Evolutionary conservation across 208 protist genomes (phyloP), one percentile per base, ranked within the genome.

Genomic region (Naegleria lovaniensis): DNA sequence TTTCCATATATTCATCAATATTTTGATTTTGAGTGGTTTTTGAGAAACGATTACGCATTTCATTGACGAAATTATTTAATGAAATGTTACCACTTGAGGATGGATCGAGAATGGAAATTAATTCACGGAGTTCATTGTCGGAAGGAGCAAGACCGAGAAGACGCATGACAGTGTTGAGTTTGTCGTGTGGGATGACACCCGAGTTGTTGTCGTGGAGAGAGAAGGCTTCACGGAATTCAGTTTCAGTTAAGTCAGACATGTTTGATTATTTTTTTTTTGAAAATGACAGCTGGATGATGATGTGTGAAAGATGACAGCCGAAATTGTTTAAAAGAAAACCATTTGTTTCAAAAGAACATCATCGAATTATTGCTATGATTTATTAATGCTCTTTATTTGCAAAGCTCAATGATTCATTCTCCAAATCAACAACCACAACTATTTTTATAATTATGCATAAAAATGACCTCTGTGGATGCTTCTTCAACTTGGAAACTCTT

Each of bases 121-220:
- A 99, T 91, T 99, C 97, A 94, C 98, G 96, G 41, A 99, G 93
- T 94, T 99, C 97, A 67, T 95, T 96, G 94, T 96, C 94, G 75
- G 95, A 96, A 91, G 97, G 97, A 90, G 96, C 97, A 91, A 96
- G 93, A 36, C 97, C 97, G 3, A 99, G 93, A 29, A 97, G 98
- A 86, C 97, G 94, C 98, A 99, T 99, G 19, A 99, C 97, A 79
- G 98, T 99, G 92, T 98, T 98, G n/a, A 99, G 95, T 95, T 99
- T 98, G 92, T 98, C 98, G 75, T 97, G 98, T 51, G 98, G 99
- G 95, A 99, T 99, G 91, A 94, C 96, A 91, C 98, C 98, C 96
- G 99, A 98, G 92, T 97, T 96, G 88, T 99, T 96, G 93, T 99
- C 98, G 92, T 99, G 99, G 13, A 99, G 94, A 79, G 95, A 97